Evolutionary conservation across 2,329 filamentous ascomycete species (phyloP), one percentile per base, ranked within the genome.

Genomic region (Hypoxylon sp.): DNA sequence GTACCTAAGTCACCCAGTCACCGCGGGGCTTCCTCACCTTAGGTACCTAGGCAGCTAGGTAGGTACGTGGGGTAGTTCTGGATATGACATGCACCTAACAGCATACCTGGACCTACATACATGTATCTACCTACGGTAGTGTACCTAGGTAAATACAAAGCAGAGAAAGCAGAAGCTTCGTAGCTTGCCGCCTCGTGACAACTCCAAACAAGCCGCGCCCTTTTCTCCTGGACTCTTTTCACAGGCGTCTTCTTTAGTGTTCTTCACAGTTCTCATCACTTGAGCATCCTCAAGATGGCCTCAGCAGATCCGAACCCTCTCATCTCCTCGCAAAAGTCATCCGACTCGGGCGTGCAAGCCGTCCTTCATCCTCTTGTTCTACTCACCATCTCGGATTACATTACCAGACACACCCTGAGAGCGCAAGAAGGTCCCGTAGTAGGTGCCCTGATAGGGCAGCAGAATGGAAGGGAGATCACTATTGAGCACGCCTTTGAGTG

Each of bases 351-450:
- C 47, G 85, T 96, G 40, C 88, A 92, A 64, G 86, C 92, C 53
- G 87, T 92, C 67, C 86, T 99, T 15, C 95, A 99, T 71, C 95
- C 95, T 21, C 88, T 99, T 45, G 93, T 97, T 48, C 89, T 98
- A 65, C 90, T 99, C 77, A 96, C 90, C 64, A 95, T 99, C 69
- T 97, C 94, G 67, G 95, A 99, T 76, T 96, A 96, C 74, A 92
- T 98, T 74, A 96, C 94, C 56, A 87, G 95, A 58, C 93, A 97
- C 75, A 91, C 88, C 1, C 83, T 97, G 54, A 87, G 95, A 57
- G 80, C 86, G 48, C 88, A 92, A 68, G 74, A 80, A 15, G 90
- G 90, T 0, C 92, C 92, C 13, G 83, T 97, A 15, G 84, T 94
- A 2, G 95, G 95, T 54, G 92, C 89, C 48, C 81, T 99, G n/a